A percentile compares a stretch with the other conserved stretches of the same genome.
Evolutionary conservation across 1,139 yeast genomes (phyloP).

Genomic region (Pichia sp.): DNA sequence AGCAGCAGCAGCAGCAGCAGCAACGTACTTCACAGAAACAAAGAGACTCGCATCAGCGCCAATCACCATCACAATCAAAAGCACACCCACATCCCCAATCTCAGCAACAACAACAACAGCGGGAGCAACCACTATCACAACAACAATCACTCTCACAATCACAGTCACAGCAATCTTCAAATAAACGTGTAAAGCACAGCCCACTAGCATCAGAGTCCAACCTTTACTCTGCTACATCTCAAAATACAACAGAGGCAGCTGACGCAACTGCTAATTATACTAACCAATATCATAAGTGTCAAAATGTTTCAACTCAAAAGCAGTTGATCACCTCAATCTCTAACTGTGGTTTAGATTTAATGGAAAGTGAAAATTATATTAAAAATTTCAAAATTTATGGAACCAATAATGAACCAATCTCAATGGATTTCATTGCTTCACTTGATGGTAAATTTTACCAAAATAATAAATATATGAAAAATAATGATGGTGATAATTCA

Average conservation of each 20-base stretch:
- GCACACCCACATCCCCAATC: neutral
- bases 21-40: neutral
- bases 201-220: neutral
- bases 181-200: neutral
- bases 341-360: neutral
- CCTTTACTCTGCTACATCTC: too few relatives aligned
- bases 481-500: slow-evolving; percentile 2
- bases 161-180: neutral
- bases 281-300: too few relatives aligned
- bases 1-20: neutral
- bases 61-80: neutral
- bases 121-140: neutral
- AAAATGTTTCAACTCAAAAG: too few relatives aligned
- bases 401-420: neutral
- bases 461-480: slow-evolving; percentile 12
- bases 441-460: slow-evolving; percentile 23
- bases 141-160: neutral
- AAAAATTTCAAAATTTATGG: neutral
- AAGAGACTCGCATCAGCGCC: neutral
- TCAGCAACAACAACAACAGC: neutral
- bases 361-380: neutral
- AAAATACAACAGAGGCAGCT: too few relatives aligned
- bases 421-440: slow-evolving; percentile 10
- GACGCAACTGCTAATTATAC: too few relatives aligned
- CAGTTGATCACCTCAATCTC: neutral